Evolutionary conservation across 2,329 filamentous ascomycete species (phyloP).

Genomic region (Ilyonectria sp.): DNA sequence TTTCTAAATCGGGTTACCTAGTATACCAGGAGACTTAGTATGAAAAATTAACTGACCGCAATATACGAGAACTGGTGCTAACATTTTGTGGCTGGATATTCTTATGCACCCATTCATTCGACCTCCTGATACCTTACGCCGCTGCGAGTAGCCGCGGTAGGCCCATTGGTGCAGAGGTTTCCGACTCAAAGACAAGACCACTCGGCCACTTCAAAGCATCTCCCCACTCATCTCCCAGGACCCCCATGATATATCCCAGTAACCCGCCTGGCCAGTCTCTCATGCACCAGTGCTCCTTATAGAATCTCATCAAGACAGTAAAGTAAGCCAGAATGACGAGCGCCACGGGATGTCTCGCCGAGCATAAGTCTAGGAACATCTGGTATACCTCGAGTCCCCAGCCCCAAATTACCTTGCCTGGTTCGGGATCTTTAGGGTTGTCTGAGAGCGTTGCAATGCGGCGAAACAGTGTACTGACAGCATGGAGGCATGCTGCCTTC

Average conservation of each 20-base stretch:
- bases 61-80: no score
- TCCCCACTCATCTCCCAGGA: background rate
- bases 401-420: slow-evolving; percentile 4
- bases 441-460: background rate
- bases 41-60: no score
- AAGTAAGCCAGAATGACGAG: slow-evolving; percentile 14
- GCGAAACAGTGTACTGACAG: background rate
- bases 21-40: no score
- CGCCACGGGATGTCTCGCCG: slow-evolving; percentile 5
- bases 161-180: no score
- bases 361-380: slow-evolving; percentile 14
- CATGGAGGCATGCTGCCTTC: background rate
- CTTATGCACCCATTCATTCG: no score
- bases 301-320: slow-evolving; percentile 2
- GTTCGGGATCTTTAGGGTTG: background rate
- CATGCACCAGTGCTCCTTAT: background rate
- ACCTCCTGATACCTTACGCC: no score
- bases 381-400: slow-evolving; percentile 10
- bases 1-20: no score
- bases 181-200: background rate
- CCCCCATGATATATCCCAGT: background rate
- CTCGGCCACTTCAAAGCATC: background rate
- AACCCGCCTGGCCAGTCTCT: background rate
- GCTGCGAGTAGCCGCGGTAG: no score
- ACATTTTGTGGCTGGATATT: no score